phyloP scores from a whole-genome alignment of 2,329 filamentous ascomycete species.

The Xylaria sp. region DNA sequence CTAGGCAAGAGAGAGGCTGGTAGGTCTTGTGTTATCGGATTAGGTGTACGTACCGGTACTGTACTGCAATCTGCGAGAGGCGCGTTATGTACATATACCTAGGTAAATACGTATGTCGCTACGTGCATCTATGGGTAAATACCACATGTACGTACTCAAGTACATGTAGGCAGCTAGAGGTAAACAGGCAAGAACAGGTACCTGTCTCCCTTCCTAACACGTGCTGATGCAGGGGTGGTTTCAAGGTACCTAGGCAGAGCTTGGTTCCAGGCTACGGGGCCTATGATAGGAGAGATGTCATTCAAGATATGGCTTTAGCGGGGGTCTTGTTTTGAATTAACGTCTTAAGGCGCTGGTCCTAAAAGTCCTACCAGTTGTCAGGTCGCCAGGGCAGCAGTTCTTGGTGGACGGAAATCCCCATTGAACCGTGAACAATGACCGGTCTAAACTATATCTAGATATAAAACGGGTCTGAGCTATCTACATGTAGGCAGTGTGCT shows the following conservation, averaged over 20 bases:
- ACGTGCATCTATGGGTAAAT: conserved; percentile 17
- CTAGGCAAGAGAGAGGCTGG: conserved; percentile 31
- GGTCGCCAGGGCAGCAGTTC: neutral
- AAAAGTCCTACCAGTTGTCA: conserved; percentile 22
- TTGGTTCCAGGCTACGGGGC: conserved; percentile 5
- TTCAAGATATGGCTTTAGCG: conserved; percentile 26
- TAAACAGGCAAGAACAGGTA: too few relatives aligned
- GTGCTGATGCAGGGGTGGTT: conserved; percentile 14
- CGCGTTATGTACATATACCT: conserved; percentile 11
- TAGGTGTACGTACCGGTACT: conserved; percentile 5
- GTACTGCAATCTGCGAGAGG: conserved; percentile 1
- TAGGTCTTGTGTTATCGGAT: conserved; percentile 21
- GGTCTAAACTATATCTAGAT: too few relatives aligned
- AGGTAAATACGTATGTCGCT: conserved; percentile 13
- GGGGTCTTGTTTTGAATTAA: neutral
- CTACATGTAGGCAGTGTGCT: neutral
- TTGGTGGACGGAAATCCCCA: neutral
- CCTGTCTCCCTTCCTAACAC: neutral
- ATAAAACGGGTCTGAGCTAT: neutral
- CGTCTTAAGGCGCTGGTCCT: conserved; percentile 8
- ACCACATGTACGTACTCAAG: neutral
- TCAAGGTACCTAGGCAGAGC: neutral
- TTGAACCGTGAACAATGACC: neutral
- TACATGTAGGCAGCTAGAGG: too few relatives aligned
- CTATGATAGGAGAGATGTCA: conserved; percentile 4